Base-by-base conservation (phyloP, 2,329 filamentous ascomycete species). In the Clonostachys rhizophaga region DNA sequence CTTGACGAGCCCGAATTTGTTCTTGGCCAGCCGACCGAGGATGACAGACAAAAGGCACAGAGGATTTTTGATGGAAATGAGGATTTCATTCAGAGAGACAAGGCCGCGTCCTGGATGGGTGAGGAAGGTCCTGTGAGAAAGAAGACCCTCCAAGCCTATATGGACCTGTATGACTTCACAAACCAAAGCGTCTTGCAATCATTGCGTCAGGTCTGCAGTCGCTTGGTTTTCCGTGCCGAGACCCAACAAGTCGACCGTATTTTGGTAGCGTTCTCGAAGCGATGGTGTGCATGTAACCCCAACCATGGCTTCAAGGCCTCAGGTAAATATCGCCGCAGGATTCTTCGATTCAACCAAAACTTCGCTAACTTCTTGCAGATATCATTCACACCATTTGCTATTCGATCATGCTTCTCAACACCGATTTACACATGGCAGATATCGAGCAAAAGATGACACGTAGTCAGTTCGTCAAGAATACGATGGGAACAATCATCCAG, bases 381-480 rank as follows among this genome's bases (percentile, higher is more conserved):
- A 87, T 97, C 43, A 91, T 99, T 16, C 92, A 99, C 64, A 96
- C 91, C 20, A 95, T 97, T 53, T 95, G 90, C 68, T 99, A 97
- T 66, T 96, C 94, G 1, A 83, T 99, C 53, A 85, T 99, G 60
- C 77, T 99, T 11, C 78, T 99, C 52, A 99, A 99, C 60, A 99
- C 94, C 34, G 94, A 99, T 70, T 74, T 99, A 47, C 92, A 99
- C 60, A 68, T 97, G 59, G 94, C 92, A 49, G 91, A 97, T 61
- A 96, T 97, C 56, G 91, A 95, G 51, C 84, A 88, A 57, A 95
- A 95, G 71, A 99, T 99, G 94, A 97, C 92, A 2, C 83, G 88
- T 47, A 86, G 79, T 52, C 92, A 97, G 60, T 99, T 97, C 60
- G 81, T 99, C 61, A 95, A 95, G 67, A 99, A 99, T 62, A 96